Evolutionary conservation across 768 basidiomycete species (phyloP).

Genomic region (Trametes maxima): DNA sequence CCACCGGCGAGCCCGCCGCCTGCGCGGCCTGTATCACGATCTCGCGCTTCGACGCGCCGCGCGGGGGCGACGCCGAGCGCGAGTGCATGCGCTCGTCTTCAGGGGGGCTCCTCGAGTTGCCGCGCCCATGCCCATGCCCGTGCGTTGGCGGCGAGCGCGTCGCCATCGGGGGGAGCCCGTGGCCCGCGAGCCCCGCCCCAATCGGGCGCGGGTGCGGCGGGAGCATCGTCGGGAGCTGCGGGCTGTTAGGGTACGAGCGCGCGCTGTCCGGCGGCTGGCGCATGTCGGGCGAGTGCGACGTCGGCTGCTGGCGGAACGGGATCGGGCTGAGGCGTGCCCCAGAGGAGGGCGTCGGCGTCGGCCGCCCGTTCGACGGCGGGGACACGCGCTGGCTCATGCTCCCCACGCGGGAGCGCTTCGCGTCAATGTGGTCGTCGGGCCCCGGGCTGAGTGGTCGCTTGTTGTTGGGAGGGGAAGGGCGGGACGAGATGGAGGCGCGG

Average conservation of each 20-base stretch:
- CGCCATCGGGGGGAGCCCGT: constrained; percentile 70
- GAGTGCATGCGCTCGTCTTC: constrained; percentile 57
- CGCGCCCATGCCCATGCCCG: constrained; percentile 37
- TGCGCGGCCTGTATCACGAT: constrained; percentile 52
- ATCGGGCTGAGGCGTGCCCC: constrained; percentile 60
- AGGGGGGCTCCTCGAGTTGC: constrained; percentile 36
- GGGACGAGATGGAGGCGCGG: constrained; percentile 57
- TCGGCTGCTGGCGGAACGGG: constrained; percentile 72
- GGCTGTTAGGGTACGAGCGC: constrained; percentile 44
- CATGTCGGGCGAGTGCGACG: constrained; percentile 69
- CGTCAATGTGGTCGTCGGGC: constrained; percentile 57
- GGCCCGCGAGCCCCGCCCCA: constrained; percentile 47
- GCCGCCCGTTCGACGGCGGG: constrained; percentile 55
- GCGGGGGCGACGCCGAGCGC: constrained; percentile 43
- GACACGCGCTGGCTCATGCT: constrained; percentile 42
- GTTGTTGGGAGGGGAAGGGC: constrained; percentile 60
- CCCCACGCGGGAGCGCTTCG: constrained; percentile 69
- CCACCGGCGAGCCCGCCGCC: constrained; percentile 40
- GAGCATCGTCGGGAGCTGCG: constrained; percentile 59
- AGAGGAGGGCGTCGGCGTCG: constrained; percentile 50
- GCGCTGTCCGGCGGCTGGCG: constrained; percentile 45
- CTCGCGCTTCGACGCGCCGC: constrained; percentile 47
- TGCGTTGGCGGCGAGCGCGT: constrained; percentile 64
- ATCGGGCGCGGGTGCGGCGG: constrained; percentile 78
- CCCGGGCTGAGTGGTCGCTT: constrained; percentile 74